These are phyloP conservation scores for Penicillium hesseltinei DNA, from an alignment of 2,329 filamentous ascomycete genomes.

Conservation along the genomic window DNA sequence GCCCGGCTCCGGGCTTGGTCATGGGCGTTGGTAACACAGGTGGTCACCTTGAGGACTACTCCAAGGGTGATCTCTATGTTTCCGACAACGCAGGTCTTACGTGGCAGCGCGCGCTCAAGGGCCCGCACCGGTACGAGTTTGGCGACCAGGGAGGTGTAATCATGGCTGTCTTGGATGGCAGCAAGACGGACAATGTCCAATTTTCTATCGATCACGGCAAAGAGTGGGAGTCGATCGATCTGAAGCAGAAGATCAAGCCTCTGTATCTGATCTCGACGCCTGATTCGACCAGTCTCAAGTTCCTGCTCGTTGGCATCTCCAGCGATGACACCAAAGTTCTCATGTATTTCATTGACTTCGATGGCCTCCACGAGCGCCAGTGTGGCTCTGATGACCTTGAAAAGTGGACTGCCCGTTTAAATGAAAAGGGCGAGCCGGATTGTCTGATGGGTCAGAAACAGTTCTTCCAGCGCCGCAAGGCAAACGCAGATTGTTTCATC, in stretches of 20 bases:
- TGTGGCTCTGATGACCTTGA: slow-evolving; percentile 74
- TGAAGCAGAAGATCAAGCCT: slow-evolving; percentile 70
- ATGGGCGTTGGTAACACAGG: slow-evolving; percentile 95
- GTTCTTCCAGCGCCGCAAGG: slow-evolving; percentile 79
- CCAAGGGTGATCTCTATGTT: slow-evolving; percentile 76
- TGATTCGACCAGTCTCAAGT: slow-evolving; percentile 90
- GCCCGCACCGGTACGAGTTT: slow-evolving; percentile 93
- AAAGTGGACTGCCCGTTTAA: slow-evolving; percentile 79
- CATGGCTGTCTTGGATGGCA: slow-evolving; percentile 72
- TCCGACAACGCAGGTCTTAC: slow-evolving; percentile 87
- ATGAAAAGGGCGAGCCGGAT: slow-evolving; percentile 74
- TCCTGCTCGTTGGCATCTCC: slow-evolving; percentile 68
- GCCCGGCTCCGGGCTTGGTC: slow-evolving; percentile 84
- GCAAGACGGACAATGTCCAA: slow-evolving; percentile 58
- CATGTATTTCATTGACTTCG: slow-evolving; percentile 79
- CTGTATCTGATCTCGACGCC: slow-evolving; percentile 79
- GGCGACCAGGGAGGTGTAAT: slow-evolving; percentile 89
- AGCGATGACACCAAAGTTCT: slow-evolving; percentile 54
- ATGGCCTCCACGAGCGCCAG: slow-evolving; percentile 72
- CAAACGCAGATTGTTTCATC: slow-evolving; percentile 84
- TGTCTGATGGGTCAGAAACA: slow-evolving; percentile 98
- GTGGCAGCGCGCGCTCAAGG: slow-evolving; percentile 71
- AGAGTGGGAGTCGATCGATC: slow-evolving; percentile 70
- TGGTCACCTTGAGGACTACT: slow-evolving; percentile 66
- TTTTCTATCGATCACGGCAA: slow-evolving; percentile 92